Evolutionary conservation across 352 stramenopile species (phyloP).

Genomic region (Phytophthora syringae): DNA sequence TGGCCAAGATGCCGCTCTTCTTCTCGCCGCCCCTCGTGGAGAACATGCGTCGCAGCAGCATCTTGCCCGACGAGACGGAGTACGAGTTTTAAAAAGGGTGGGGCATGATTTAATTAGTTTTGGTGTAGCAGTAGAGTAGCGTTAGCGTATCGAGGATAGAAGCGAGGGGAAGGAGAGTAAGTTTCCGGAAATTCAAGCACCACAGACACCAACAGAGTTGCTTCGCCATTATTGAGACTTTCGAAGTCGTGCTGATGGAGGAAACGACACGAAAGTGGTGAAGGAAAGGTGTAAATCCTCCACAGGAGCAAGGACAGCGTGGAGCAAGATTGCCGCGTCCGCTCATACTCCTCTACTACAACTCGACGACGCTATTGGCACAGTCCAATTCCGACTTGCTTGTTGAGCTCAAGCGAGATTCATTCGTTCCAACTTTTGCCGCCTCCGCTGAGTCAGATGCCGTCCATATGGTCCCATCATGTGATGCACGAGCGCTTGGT

Average conservation of each 20-base stretch:
- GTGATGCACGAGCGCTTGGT: not conserved
- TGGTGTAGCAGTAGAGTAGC: constrained; percentile 39
- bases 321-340: too few relatives aligned
- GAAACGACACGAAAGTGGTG: constrained; percentile 13
- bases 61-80: constrained; percentile 55
- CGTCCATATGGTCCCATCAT: constrained; percentile 24
- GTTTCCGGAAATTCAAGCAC: constrained; percentile 28
- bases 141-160: too few relatives aligned
- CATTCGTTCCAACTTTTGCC: too few relatives aligned
- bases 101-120: constrained; percentile 45
- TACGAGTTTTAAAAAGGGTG: constrained; percentile 57
- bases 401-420: too few relatives aligned
- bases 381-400: constrained; percentile 21
- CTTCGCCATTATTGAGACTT: not conserved
- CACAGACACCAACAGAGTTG: constrained; percentile 23
- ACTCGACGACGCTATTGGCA: constrained; percentile 19
- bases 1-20: constrained; percentile 72
- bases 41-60: constrained; percentile 51
- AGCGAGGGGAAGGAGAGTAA: constrained; percentile 21
- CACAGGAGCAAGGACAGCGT: too few relatives aligned
- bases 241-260: constrained; percentile 19
- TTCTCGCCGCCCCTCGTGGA: constrained; percentile 54
- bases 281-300: too few relatives aligned
- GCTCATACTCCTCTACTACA: too few relatives aligned
- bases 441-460: constrained; percentile 21